Evolutionary conservation across 1,284 basidiomycete genomes (phyloP), one percentile per base, ranked within the genome.

Genomic region (Leccinum angustisporum): DNA sequence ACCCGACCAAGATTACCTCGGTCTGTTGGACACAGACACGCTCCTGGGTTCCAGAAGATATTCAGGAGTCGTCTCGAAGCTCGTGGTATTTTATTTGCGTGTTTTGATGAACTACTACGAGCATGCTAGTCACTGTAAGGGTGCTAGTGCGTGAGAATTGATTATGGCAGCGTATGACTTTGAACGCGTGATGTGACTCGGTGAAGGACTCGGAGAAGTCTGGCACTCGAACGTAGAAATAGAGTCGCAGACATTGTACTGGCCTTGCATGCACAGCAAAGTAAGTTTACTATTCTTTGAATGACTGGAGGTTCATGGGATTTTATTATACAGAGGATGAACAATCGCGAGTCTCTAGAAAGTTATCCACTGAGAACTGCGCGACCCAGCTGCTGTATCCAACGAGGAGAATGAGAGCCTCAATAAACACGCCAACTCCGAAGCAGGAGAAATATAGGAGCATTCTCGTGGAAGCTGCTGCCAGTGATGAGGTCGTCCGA

Each of bases 401-500:
- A 25, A 48, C 13, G 46, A 48, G 21, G 46, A 48, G 21, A 21
- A 48, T 10, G 21, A 48, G 7, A 48, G 46, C 21, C 46, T 48
- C 7, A 14, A 13, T 2, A 21, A 48, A 14, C 13, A 48, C 6
- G 16, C 14, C 18, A 25, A 18, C 7, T 21, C 46, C 18, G 62
- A 92, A 92, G 68, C 87, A 88, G 25, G 78, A 82, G 58, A 83
- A 87, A 60, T 95, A 94, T 68, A 83, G 87, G 13, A 77, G 72
- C 18, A 88, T 94, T n/a, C 79, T 97, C 11, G 80, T 81, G 2
- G 84, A 91, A 65, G 95, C 94, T 0, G 79, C 80, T 1, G 81
- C 82, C 36, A 94, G 91, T 68, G 94, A 97, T 70, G 85, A 83
- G 46, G 80, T 85, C 5, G 89, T 97, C 0, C 78, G 88, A 34